These are phyloP conservation scores for Lathyrus oleraceus DNA, from an alignment of 306 rosid genomes.

Conservation along the genomic window DNA sequence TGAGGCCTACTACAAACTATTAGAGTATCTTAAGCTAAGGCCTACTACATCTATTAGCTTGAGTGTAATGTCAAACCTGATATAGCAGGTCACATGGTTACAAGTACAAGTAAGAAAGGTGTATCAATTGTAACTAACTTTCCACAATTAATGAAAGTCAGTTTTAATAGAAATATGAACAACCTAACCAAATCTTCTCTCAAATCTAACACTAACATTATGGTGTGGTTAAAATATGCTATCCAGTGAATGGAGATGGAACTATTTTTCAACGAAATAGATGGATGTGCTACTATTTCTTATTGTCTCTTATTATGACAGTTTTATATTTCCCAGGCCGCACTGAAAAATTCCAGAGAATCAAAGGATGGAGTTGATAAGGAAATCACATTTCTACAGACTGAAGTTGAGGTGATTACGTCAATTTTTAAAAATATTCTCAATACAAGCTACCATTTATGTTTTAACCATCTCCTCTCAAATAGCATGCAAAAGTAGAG, in stretches of 20 bases:
- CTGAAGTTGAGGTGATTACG: slow-evolving; percentile 62
- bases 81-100: too few relatives aligned
- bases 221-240: slow-evolving; percentile 23
- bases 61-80: too few relatives aligned
- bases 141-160: too few relatives aligned
- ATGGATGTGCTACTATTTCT: slow-evolving; percentile 29
- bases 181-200: too few relatives aligned
- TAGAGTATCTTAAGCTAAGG: too few relatives aligned
- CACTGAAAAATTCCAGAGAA: slow-evolving; percentile 75
- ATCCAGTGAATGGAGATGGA: slow-evolving; percentile 22
- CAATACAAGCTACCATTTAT: slow-evolving; percentile 17
- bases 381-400: slow-evolving; percentile 62
- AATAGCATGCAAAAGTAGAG: slow-evolving; percentile 77
- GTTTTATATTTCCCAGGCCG: slow-evolving; percentile 61
- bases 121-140: too few relatives aligned
- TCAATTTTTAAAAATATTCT: slow-evolving; percentile 2
- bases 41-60: too few relatives aligned
- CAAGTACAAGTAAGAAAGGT: too few relatives aligned
- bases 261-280: slow-evolving; percentile 27
- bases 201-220: background rate
- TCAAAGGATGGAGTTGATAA: slow-evolving; percentile 62
- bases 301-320: slow-evolving; percentile 25
- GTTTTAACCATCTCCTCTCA: slow-evolving; percentile 31
- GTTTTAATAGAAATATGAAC: too few relatives aligned
- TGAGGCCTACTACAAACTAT: too few relatives aligned